Evolutionary conservation across 495 filamentous ascomycete genomes (phyloP).

Genomic region (Chaetomium tenue): DNA sequence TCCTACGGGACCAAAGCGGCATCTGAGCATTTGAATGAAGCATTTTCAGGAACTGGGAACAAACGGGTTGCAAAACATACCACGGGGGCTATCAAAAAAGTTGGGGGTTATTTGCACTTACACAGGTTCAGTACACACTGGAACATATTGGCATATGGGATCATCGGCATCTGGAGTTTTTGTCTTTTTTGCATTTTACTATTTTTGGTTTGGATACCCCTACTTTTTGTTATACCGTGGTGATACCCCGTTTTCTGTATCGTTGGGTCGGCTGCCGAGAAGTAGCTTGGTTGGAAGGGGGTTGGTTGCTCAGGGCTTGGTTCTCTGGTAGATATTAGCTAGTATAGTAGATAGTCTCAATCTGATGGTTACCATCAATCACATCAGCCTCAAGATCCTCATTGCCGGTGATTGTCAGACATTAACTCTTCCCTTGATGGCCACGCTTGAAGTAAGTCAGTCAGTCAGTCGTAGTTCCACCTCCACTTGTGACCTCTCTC

Average conservation of each 20-base stretch:
- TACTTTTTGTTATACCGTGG: conserved; percentile 7
- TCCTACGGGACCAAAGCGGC: not conserved
- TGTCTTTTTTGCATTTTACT: not conserved
- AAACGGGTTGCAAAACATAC: not conserved
- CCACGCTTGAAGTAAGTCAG: no score
- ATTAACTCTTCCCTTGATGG: no score
- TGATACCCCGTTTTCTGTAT: conserved; percentile 6
- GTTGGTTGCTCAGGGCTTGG: not conserved
- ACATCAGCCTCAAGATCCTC: not conserved
- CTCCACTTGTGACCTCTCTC: no score
- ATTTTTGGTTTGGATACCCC: conserved; percentile 9
- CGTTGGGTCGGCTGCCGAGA: not conserved
- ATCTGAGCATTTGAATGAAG: not conserved
- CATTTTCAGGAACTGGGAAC: conserved; percentile 5
- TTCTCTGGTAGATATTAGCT: not conserved
- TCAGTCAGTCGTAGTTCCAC: no score
- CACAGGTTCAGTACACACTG: conserved; percentile 14
- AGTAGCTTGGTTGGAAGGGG: not conserved
- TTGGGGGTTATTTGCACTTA: not conserved
- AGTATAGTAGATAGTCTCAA: conserved; percentile 16
- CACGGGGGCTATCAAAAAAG: conserved; percentile 10
- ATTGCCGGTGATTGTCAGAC: no score
- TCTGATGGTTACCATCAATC: not conserved
- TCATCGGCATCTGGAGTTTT: conserved; percentile 14
- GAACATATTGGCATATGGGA: not conserved